phyloP scores from a whole-genome alignment of 352 stramenopile species.

The Pythium biforme region DNA sequence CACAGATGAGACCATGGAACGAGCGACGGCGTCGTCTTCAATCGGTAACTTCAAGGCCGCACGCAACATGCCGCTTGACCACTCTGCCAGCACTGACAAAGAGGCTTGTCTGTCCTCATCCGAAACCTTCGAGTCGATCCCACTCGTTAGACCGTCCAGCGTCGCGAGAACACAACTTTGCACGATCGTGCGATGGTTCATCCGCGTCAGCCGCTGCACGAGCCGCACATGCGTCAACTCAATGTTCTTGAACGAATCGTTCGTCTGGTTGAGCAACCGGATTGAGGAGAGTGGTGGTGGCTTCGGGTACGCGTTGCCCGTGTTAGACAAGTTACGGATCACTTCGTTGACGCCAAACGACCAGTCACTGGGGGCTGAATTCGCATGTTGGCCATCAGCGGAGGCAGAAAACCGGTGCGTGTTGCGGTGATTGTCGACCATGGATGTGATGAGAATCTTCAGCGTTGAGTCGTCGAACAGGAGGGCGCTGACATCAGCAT shows the following conservation, averaged over 20 bases:
- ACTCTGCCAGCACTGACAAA: conserved; percentile 57
- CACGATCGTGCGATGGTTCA: conserved; percentile 38
- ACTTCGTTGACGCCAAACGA: conserved; percentile 73
- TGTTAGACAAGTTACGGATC: conserved; percentile 49
- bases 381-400: conserved; percentile 64
- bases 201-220: conserved; percentile 47
- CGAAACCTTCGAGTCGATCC: conserved; percentile 38
- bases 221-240: conserved; percentile 41
- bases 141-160: conserved; percentile 35
- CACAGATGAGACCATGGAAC: conserved; percentile 28
- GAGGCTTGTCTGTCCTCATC: conserved; percentile 65
- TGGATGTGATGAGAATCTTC: conserved; percentile 35
- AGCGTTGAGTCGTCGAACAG: conserved; percentile 51
- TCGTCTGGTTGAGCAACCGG: conserved; percentile 51
- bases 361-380: conserved; percentile 69
- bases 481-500: conserved; percentile 26
- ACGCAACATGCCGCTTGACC: conserved; percentile 43
- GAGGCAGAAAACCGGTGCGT: conserved; percentile 59
- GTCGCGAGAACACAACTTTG: conserved; percentile 25
- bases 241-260: conserved; percentile 36
- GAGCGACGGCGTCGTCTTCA: conserved; percentile 19
- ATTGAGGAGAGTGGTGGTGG: conserved; percentile 49
- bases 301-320: conserved; percentile 45
- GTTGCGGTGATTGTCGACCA: conserved; percentile 66
- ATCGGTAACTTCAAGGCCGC: conserved; percentile 32